Evolutionary conservation across 805 yeast genomes (phyloP).

Genomic region (Diddensiella caesifluorescens): DNA sequence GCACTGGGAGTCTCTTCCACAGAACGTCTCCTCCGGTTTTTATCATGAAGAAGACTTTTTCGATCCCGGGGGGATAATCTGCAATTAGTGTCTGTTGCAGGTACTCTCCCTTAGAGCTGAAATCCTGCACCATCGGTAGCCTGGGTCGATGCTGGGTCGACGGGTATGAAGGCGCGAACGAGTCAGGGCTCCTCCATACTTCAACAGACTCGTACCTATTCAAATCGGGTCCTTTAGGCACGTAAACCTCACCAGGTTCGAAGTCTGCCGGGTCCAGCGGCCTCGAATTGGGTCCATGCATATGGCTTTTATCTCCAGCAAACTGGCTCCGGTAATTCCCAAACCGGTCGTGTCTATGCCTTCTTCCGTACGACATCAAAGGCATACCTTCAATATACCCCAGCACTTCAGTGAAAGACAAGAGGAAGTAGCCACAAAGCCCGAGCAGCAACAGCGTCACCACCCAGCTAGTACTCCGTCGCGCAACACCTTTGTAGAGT

Average conservation of each 20-base stretch:
- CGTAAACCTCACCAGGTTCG: slow-evolving; percentile 1
- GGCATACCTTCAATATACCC: slow-evolving; percentile 1
- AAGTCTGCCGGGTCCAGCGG: slow-evolving; percentile 1
- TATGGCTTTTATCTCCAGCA: too few relatives aligned
- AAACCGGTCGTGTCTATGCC: too few relatives aligned
- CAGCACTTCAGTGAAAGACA: neutral
- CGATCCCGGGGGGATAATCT: slow-evolving; percentile 24
- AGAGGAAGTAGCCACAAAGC: neutral
- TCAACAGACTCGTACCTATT: slow-evolving; percentile 14
- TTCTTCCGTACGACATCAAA: too few relatives aligned
- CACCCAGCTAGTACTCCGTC: neutral
- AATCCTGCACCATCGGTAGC: slow-evolving; percentile 7
- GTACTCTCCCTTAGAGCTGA: slow-evolving; percentile 13
- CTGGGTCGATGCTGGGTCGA: slow-evolving; percentile 8
- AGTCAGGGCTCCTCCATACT: slow-evolving; percentile 17
- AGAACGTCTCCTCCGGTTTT: slow-evolving; percentile 35
- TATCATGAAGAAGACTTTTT: slow-evolving; percentile 30
- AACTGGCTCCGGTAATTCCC: too few relatives aligned
- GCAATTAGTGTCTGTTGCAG: slow-evolving; percentile 24
- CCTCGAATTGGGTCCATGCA: too few relatives aligned
- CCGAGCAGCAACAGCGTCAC: neutral
- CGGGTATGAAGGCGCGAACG: slow-evolving; percentile 10
- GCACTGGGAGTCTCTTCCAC: slow-evolving; percentile 35
- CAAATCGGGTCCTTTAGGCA: neutral
- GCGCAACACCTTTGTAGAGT: neutral